Percentiles rank a stretch among this genome's conserved stretches.
These are phyloP conservation scores for Fusarium piperis DNA, from an alignment of 2,329 filamentous ascomycete genomes.

Conservation along the genomic window DNA sequence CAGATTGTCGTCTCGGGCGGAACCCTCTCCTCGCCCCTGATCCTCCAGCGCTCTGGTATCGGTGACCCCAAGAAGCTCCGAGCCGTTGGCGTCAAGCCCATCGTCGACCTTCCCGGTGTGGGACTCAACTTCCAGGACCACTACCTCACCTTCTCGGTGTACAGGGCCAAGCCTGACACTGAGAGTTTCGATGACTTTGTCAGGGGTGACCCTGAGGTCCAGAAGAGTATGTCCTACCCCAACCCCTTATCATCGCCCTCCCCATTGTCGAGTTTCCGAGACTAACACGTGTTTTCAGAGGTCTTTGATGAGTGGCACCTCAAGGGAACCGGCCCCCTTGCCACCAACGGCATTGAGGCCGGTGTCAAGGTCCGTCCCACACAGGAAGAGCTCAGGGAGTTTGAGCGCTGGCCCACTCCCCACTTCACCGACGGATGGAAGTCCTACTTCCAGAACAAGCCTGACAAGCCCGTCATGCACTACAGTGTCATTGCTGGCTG, in stretches of 20 bases:
- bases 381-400: slow-evolving; percentile 71
- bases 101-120: slow-evolving; percentile 77
- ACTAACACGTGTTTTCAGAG: slow-evolving; percentile 44
- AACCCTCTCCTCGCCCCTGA: slow-evolving; percentile 77
- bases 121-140: slow-evolving; percentile 83
- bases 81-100: slow-evolving; percentile 72
- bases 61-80: slow-evolving; percentile 77
- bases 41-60: slow-evolving; percentile 80
- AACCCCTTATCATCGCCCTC: background rate
- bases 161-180: slow-evolving; percentile 76
- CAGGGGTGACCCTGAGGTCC: slow-evolving; percentile 75
- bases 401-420: slow-evolving; percentile 77
- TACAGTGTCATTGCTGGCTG: slow-evolving; percentile 79
- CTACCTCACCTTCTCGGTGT: slow-evolving; percentile 76
- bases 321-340: slow-evolving; percentile 80
- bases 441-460: slow-evolving; percentile 84
- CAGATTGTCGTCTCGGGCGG: slow-evolving; percentile 79
- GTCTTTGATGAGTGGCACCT: slow-evolving; percentile 82
- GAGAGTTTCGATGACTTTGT: slow-evolving; percentile 86
- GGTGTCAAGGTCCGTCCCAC: slow-evolving; percentile 82
- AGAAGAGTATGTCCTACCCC: slow-evolving; percentile 62
- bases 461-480: slow-evolving; percentile 88
- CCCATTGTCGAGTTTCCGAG: no score
- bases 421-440: slow-evolving; percentile 82
- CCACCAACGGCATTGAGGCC: slow-evolving; percentile 83